Evolutionary conservation across 2,329 filamentous ascomycete species (phyloP).

Genomic region (Plectosphaerella sp.): DNA sequence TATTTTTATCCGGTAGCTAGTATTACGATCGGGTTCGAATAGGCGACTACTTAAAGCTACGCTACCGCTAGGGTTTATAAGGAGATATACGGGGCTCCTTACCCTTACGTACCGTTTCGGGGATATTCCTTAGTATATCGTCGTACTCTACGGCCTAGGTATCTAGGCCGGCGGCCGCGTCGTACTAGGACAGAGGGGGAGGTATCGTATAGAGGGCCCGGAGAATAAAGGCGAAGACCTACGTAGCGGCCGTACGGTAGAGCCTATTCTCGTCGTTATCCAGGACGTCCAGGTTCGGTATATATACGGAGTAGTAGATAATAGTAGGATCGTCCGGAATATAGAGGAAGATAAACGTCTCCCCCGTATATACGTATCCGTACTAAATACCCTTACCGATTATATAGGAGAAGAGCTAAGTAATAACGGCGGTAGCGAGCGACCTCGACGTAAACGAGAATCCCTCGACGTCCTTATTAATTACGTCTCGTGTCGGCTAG

Average conservation of each 20-base stretch:
- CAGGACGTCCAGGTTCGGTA: conserved; percentile 27
- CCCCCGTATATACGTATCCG: conserved; percentile 28
- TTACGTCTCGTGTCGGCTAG: conserved; percentile 22
- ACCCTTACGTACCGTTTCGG: conserved; percentile 14
- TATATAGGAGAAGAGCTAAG: conserved; percentile 35
- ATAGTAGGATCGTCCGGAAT: conserved; percentile 24
- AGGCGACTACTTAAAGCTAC: conserved; percentile 21
- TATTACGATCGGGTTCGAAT: conserved; percentile 21
- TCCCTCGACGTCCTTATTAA: conserved; percentile 24
- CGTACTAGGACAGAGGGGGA: conserved; percentile 23
- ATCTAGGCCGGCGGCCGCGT: conserved; percentile 19
- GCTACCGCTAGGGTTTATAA: conserved; percentile 22
- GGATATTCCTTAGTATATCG: conserved; percentile 20
- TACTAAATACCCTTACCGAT: conserved; percentile 26
- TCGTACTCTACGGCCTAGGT: conserved; percentile 29
- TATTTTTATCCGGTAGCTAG: conserved; percentile 5
- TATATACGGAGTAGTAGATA: conserved; percentile 25
- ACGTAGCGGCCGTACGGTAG: conserved; percentile 28
- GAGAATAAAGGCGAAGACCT: conserved; percentile 32
- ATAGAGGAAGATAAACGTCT: conserved; percentile 27
- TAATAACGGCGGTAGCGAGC: conserved; percentile 30
- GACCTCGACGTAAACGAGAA: conserved; percentile 20
- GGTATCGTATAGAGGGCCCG: conserved; percentile 22
- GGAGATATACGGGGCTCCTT: conserved; percentile 11
- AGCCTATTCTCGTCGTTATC: conserved; percentile 26